phyloP scores from a whole-genome alignment of 2,329 filamentous ascomycete genomes.

The Berkeleyomyces basicola region DNA sequence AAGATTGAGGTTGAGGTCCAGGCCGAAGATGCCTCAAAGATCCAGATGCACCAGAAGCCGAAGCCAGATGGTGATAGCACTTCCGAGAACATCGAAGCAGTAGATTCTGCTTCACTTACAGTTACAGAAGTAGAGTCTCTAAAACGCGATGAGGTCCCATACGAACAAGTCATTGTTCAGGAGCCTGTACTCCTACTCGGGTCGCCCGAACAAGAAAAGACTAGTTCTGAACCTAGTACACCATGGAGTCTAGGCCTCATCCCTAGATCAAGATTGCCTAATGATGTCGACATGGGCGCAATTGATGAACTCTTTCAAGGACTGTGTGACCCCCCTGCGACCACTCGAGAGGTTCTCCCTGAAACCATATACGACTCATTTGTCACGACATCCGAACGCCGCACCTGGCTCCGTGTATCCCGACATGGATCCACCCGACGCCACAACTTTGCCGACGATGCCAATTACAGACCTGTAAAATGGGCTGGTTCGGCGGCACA shows the following conservation, averaged over 20 bases:
- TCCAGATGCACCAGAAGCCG: too few relatives aligned
- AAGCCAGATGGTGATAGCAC: too few relatives aligned
- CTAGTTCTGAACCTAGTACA: neutral
- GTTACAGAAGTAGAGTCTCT: neutral
- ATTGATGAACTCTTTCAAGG: slow-evolving; percentile 16
- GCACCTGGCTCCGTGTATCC: slow-evolving; percentile 48
- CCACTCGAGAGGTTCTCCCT: slow-evolving; percentile 22
- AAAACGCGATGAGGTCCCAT: neutral
- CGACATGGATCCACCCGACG: slow-evolving; percentile 41
- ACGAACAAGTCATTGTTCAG: neutral
- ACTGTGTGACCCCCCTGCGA: slow-evolving; percentile 20
- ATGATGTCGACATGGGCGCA: slow-evolving; percentile 10
- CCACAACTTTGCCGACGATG: slow-evolving; percentile 39
- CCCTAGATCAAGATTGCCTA: neutral
- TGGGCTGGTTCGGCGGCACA: slow-evolving; percentile 41
- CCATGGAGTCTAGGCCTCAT: neutral
- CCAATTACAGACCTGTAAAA: slow-evolving; percentile 40
- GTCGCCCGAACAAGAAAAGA: neutral
- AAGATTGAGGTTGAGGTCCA: too few relatives aligned
- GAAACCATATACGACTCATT: slow-evolving; percentile 37
- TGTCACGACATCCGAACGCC: slow-evolving; percentile 38
- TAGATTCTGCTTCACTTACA: neutral
- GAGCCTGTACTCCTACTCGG: neutral
- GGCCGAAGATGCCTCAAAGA: too few relatives aligned
- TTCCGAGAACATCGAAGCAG: too few relatives aligned